These are phyloP conservation scores for Aspergillus carlsbadensis DNA, from an alignment of 495 filamentous ascomycete species.

Conservation along the genomic window DNA sequence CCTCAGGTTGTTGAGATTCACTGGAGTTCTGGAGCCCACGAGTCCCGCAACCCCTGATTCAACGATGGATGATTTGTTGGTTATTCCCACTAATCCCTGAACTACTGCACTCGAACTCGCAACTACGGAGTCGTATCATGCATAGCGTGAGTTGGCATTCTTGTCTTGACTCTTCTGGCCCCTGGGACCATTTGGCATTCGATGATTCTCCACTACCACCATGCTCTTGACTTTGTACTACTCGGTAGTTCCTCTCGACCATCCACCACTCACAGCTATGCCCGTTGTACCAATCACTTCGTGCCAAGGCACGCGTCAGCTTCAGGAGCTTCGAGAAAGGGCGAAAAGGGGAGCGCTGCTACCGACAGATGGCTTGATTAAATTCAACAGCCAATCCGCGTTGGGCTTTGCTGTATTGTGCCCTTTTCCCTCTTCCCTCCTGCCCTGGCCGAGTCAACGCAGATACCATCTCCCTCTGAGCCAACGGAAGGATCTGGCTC, in stretches of 20 bases:
- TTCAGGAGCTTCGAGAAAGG: too few relatives aligned
- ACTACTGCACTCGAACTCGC: slow-evolving; percentile 17
- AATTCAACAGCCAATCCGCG: not conserved
- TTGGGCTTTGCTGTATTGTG: not conserved
- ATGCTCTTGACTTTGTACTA: not conserved
- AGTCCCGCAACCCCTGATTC: not conserved
- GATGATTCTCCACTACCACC: not conserved
- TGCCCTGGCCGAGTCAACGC: too few relatives aligned
- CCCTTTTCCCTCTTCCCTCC: slow-evolving; percentile 25
- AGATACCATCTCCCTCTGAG: too few relatives aligned
- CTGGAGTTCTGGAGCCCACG: not conserved
- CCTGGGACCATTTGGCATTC: slow-evolving; percentile 7
- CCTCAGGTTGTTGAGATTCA: not conserved
- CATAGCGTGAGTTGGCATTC: slow-evolving; percentile 21
- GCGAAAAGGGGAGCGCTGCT: too few relatives aligned
- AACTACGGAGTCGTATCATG: slow-evolving; percentile 33
- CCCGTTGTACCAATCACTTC: slow-evolving; percentile 17
- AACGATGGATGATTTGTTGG: slow-evolving; percentile 7
- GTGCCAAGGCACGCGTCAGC: slow-evolving; percentile 6
- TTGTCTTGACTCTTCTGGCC: too few relatives aligned
- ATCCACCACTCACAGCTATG: slow-evolving; percentile 1
- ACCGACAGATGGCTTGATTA: not conserved
- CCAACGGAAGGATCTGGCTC: not conserved
- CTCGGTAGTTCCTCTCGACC: not conserved
- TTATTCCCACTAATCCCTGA: slow-evolving; percentile 25